Conservation (phyloP, 192 early-diverging fungal genomes). For the Podila minutissima region DNA sequence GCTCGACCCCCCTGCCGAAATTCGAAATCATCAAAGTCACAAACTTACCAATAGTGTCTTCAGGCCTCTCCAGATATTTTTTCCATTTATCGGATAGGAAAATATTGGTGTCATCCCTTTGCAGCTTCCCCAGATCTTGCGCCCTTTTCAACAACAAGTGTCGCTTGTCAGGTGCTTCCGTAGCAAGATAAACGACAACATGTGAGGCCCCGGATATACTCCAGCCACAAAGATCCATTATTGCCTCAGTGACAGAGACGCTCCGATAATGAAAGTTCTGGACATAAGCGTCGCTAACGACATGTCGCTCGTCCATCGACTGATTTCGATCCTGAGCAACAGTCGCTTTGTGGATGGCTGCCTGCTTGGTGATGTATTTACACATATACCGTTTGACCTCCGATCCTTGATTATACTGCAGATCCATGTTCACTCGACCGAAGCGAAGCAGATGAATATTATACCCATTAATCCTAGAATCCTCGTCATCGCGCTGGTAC, state of each 20-base stretch:
- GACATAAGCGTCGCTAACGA: conserved; percentile 6
- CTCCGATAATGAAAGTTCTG: conserved; percentile 20
- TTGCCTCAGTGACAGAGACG: conserved; percentile 17
- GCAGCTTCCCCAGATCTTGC: not conserved
- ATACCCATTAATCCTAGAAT: conserved; percentile 15
- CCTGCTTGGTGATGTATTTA: conserved; percentile 21
- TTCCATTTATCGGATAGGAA: conserved; percentile 11
- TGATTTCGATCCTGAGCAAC: no score
- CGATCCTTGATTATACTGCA: conserved; percentile 19
- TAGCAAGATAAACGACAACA: conserved; percentile 3
- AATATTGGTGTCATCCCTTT: conserved; percentile 13
- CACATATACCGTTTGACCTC: conserved; percentile 18
- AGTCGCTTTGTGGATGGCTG: no score
- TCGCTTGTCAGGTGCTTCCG: conserved; percentile 13
- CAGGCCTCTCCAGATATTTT: conserved; percentile 10
- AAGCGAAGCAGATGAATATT: conserved; percentile 24
- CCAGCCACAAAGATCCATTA: conserved; percentile 27
- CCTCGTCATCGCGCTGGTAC: conserved; percentile 4
- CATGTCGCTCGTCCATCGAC: not conserved
- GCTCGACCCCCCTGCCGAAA: no score
- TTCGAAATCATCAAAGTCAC: no score
- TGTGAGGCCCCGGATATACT: conserved; percentile 11
- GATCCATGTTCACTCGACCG: conserved; percentile 20
- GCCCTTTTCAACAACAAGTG: conserved; percentile 5
- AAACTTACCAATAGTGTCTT: no score